phyloP scores from a whole-genome alignment of 805 yeast genomes.

The Starmerella ratchasimensis region DNA sequence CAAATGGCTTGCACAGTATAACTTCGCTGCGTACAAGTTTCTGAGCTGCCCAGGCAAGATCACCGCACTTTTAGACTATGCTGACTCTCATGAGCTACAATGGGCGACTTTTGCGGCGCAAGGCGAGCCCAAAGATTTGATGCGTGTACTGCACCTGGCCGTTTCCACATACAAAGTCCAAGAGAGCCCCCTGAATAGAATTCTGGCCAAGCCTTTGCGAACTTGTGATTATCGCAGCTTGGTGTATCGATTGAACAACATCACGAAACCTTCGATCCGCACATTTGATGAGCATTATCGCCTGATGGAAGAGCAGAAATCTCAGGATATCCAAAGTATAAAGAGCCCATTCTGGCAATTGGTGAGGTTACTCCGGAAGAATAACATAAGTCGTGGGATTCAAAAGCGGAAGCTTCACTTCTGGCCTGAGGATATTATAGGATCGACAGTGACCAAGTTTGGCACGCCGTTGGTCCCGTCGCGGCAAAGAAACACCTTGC shows the following conservation, averaged over 20 bases:
- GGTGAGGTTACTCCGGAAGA: not conserved
- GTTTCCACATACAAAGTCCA: constrained; percentile 7
- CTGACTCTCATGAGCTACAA: constrained; percentile 4
- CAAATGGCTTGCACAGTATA: constrained; percentile 7
- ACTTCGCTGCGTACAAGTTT: constrained; percentile 10
- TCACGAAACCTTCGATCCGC: constrained; percentile 2
- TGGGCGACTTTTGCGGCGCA: constrained; percentile 4
- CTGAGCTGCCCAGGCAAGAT: constrained; percentile 3
- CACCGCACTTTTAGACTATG: constrained; percentile 5
- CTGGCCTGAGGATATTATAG: constrained; percentile 2
- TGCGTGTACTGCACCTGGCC: constrained; percentile 1
- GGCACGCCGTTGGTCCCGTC: constrained; percentile 6
- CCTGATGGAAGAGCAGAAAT: not conserved
- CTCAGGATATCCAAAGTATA: not conserved
- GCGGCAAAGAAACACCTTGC: constrained; percentile 10
- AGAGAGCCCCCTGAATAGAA: constrained; percentile 2
- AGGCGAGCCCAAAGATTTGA: constrained; percentile 1
- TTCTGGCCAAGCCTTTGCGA: constrained; percentile 1
- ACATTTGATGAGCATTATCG: constrained; percentile 6
- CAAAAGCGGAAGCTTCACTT: constrained; percentile 6
- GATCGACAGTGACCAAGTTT: constrained; percentile 1
- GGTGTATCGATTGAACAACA: constrained; percentile 9
- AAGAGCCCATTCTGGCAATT: constrained; percentile 9
- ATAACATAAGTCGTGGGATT: constrained; percentile 3
- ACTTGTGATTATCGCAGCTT: constrained; percentile 3